phyloP scores from a whole-genome alignment of 306 rosid genomes.

The Alnus rubra region DNA sequence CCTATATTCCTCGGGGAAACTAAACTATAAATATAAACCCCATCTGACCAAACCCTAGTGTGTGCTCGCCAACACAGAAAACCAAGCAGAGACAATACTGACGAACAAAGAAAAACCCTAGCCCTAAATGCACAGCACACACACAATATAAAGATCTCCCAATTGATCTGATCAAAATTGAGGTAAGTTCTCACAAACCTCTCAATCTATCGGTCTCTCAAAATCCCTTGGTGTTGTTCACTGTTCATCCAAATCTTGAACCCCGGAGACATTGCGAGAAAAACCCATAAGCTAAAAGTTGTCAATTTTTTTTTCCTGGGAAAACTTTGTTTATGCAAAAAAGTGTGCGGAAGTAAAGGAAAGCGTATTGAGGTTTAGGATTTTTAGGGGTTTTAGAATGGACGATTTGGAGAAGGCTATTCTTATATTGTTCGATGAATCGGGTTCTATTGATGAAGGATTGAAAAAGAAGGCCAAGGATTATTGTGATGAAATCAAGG shows the following conservation, averaged over 20 bases:
- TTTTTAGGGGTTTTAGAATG: constrained; percentile 42
- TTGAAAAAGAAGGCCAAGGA: constrained; percentile 67
- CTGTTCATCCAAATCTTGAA: not conserved
- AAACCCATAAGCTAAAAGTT: constrained; percentile 14
- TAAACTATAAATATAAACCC: constrained; percentile 28
- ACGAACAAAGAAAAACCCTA: constrained; percentile 13
- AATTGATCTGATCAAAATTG: constrained; percentile 35
- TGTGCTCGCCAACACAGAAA: constrained; percentile 9
- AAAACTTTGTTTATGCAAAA: constrained; percentile 17
- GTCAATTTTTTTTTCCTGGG: constrained; percentile 4
- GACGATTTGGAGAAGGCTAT: constrained; percentile 90
- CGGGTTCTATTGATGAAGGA: constrained; percentile 58
- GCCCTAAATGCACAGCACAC: constrained; percentile 1
- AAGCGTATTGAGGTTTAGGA: constrained; percentile 27
- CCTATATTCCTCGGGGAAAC: not conserved
- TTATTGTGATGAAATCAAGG: constrained; percentile 69
- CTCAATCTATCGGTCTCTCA: constrained; percentile 6
- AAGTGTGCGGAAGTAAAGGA: constrained; percentile 28
- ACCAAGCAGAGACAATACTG: constrained; percentile 18
- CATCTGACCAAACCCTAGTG: constrained; percentile 17
- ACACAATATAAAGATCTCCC: constrained; percentile 30
- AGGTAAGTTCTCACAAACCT: constrained; percentile 40
- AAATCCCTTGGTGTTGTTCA: not conserved
- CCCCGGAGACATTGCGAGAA: constrained; percentile 4
- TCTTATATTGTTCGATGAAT: constrained; percentile 81